Conservation (phyloP, 1,284 basidiomycete species). For the Cryptococcus sp. region DNA sequence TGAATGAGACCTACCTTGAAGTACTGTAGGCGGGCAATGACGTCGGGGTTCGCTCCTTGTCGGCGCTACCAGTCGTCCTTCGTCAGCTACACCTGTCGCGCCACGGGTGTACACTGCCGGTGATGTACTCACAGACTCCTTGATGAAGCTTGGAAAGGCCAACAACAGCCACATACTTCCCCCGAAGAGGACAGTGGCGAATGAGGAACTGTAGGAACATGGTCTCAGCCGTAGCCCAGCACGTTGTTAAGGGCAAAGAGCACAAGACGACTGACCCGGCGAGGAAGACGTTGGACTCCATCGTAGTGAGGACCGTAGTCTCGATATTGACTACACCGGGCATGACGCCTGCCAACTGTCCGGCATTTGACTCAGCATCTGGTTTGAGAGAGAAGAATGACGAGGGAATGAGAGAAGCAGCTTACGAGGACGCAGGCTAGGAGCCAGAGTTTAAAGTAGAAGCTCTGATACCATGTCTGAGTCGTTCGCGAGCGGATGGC, state of each 20-base stretch:
- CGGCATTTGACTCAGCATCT: background rate
- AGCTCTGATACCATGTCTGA: conserved; percentile 32
- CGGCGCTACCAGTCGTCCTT: conserved; percentile 17
- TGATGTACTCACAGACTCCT: conserved; percentile 24
- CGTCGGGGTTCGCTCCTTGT: conserved; percentile 43
- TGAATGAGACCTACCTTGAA: conserved; percentile 27
- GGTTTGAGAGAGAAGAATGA: background rate
- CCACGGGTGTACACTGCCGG: background rate
- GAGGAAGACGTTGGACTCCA: conserved; percentile 39
- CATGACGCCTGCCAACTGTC: conserved; percentile 15
- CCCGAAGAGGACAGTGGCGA: conserved; percentile 21
- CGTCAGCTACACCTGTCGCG: background rate
- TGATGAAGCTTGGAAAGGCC: conserved; percentile 32
- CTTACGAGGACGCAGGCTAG: conserved; percentile 16
- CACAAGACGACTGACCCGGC: conserved; percentile 20
- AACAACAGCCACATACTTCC: conserved; percentile 27
- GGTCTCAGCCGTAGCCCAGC: background rate
- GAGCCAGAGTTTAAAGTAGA: conserved; percentile 39
- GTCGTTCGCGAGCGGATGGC: conserved; percentile 27
- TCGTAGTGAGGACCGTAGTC: conserved; percentile 21
- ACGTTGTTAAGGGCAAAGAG: conserved; percentile 4
- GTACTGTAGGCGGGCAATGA: conserved; percentile 36
- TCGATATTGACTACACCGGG: conserved; percentile 25
- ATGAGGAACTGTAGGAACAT: background rate
- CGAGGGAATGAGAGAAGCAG: background rate